Evolutionary conservation across 2,329 filamentous ascomycete species (phyloP), one percentile per base, ranked within the genome.

Genomic region (Myriosclerotinia curreyana): DNA sequence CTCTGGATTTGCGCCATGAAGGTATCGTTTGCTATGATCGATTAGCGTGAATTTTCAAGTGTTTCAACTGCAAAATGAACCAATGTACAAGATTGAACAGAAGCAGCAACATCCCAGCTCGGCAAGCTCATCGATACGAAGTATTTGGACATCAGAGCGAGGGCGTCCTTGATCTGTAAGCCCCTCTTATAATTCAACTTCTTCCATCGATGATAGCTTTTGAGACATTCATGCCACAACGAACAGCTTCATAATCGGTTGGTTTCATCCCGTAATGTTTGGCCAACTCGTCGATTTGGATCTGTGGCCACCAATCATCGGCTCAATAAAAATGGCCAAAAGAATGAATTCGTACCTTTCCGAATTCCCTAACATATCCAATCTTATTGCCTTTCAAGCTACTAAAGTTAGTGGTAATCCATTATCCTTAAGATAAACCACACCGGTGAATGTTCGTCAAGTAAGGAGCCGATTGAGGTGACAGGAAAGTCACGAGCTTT

Each of bases 81-180:
- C 89, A 68, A 92, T 92, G 80, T 92, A 92, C 49, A 92, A 80
- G 75, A 92, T 90, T 36, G 86, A 86, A 77, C 89, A 92, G 83
- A 92, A 92, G 81, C 89, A 92, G 83, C 89, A 92, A 79, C 89
- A 92, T 58, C 89, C 89, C 3, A 92, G 80, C 75, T 91, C 87
- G 42, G 89, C 89, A 36, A 92, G 86, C 78, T 92, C 84, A 74
- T 92, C 89, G 72, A 92, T 92, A 71, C 89, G 86, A 22, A 92
- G 83, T 89, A 92, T 92, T 77, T 90, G 86, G 9, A 91, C 89
- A 68, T 92, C 88, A 17, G 79, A 77, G 74, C 82, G 83, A 65
- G 85, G 82, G 1, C 87, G 86, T 69, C 81, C 81, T 74, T 90
- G 86, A 0, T 74, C 67, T 0, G 80, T 81, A 25, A 92, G 85